Base-by-base conservation (phyloP, 2,329 filamentous ascomycete species). In the Ophidiomyces ophidiicola region DNA sequence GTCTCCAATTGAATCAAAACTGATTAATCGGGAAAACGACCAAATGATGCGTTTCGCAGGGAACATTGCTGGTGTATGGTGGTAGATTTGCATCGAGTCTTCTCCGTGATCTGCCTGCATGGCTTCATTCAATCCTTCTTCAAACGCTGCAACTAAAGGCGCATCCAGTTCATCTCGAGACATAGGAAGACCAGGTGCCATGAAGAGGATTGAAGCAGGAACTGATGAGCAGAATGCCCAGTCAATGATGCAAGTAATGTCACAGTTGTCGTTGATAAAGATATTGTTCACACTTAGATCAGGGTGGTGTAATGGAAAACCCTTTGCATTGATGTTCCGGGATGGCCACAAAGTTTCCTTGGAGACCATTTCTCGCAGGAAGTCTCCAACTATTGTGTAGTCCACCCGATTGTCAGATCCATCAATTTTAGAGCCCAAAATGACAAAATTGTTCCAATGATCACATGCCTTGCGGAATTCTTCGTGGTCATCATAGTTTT, bases 211-310 rank as follows among this genome's bases (percentile, higher is more conserved):
- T 6, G 46, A 30, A 7, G 45, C 17, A 20, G 54, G 52, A 7
- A 50, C 29, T 3, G 47, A 44, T 6, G 45, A 53, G 10, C 38
- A 25, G 10, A 54, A 53, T 8, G 44, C 46, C 53, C 50, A 54
- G 40, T 59, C 53, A 26, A 60, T 58, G 5, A 59, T 42, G 15
- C 46, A 49, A 6, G 51, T 58, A 32, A 59, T 52, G 11, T 56
- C 53, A 38, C 43, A 56, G 17, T 58, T 37, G 11, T 56, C 39
- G 34, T 59, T 52, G 8, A 60, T 50, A 32, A 50, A 58, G 23
- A 59, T 56, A 36, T 67, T 66, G 41, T 59, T 59, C 35, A 51
- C 47, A 30, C 63, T 60, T n/a, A 65, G 43, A 42, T 67, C 62
- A 21, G 59, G 43, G 26, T 57, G 51, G 12, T 43, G 48, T 2